Evolutionary conservation across 2,329 filamentous ascomycete species (phyloP).

Genomic region (Ceratocystis cubensis): DNA sequence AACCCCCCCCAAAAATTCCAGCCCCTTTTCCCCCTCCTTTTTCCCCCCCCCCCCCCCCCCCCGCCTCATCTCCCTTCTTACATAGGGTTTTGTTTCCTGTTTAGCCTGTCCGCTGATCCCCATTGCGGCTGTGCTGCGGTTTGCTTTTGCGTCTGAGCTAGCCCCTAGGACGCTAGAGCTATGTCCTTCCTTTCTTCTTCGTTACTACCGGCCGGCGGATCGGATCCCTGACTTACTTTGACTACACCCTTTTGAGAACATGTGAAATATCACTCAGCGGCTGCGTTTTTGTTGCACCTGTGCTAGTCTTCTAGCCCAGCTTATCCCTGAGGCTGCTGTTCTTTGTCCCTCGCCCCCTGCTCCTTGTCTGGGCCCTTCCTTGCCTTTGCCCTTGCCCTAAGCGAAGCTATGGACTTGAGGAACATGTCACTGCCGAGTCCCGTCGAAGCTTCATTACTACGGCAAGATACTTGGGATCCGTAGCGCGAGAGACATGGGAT

Average conservation of each 20-base stretch:
- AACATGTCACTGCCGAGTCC: slow-evolving; percentile 9
- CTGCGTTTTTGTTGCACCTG: not conserved
- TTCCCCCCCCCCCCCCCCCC: no score
- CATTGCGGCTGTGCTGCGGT: slow-evolving; percentile 1
- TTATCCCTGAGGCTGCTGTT: not conserved
- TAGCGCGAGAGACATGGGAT: slow-evolving; percentile 5
- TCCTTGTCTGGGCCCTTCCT: not conserved
- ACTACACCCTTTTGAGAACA: not conserved
- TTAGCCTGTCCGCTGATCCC: slow-evolving; percentile 1
- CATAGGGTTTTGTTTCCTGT: slow-evolving; percentile 2
- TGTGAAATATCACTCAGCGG: not conserved
- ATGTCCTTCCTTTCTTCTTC: not conserved
- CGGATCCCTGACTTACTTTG: not conserved
- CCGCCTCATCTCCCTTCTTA: not conserved
- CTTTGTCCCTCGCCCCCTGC: not conserved
- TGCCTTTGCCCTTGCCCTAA: not conserved
- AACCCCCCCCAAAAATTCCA: no score
- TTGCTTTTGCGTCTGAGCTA: not conserved
- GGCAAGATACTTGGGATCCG: slow-evolving; percentile 3
- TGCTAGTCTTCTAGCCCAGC: not conserved
- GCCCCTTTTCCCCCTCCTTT: no score
- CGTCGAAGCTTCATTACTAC: slow-evolving; percentile 6
- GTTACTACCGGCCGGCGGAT: not conserved
- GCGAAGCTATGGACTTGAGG: not conserved
- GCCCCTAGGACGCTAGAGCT: no score